Base-by-base conservation (phyloP, 176 grass and related monocot genomes). In the Melocanna baccifera region DNA sequence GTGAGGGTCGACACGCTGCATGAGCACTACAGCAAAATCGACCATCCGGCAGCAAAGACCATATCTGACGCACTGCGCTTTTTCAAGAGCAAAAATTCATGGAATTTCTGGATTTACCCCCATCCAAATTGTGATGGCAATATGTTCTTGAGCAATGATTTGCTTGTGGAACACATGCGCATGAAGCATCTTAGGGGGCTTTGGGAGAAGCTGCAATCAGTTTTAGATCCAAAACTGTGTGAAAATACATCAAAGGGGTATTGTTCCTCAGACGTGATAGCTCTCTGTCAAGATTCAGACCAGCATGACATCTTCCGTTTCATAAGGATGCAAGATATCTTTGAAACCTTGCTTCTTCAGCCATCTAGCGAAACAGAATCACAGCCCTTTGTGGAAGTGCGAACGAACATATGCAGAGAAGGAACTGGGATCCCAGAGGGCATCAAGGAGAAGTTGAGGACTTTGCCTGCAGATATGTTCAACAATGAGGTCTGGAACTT, bases 91-190 rank as follows among this genome's bases (percentile, higher is more conserved):
- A 52, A 71, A 10, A 42, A 12, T 13, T 82, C 67, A 58, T 71
- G 79, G 79, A 82, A 51, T 71, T 82, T 82, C 67, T 71, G 40
- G 66, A 28, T 71, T 71, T 82, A 51, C 23, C 51, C 67, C 52
- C 37, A 55, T 67, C 56, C 64, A 1, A 6, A 16, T 25, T 82
- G 67, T 43, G 32, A 43, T 82, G 51, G 51, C 10, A 28, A 41
- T 23, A 70, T 22, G 51, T 82, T 82, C 41, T 0, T 57, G 36
- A 37, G 20, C 51, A 71, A n/a, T 82, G 18, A 9, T 71, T 82
- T 66, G 3, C 66, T 82, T 23, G 70, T 36, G 51, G 9, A 2
- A 45, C 79, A 82, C 79, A 56, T 70, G 10, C 10, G 10, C 43
- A 45, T 11, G 0, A 11, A 45, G 10, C 43, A 45, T 45, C 43